Evolutionary conservation across 768 basidiomycete genomes (phyloP).

Genomic region (Phlegmacium glaucopus): DNA sequence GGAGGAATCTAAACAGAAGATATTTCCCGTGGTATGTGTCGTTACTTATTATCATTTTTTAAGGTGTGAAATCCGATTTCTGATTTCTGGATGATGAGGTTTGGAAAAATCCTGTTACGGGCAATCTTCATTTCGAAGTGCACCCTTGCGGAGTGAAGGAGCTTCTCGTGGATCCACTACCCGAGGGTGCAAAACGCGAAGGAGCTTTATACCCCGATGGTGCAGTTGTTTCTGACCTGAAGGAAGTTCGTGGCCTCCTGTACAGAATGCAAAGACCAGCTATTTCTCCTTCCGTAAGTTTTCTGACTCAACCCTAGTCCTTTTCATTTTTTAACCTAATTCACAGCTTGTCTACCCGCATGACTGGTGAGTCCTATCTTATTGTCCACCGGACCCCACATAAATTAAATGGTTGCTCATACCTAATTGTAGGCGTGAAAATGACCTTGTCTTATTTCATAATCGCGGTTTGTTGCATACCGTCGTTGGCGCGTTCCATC

Average conservation of each 20-base stretch:
- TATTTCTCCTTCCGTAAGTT: constrained; percentile 69
- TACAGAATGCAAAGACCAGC: constrained; percentile 89
- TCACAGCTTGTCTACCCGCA: constrained; percentile 79
- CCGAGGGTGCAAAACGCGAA: constrained; percentile 50
- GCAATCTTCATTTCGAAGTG: constrained; percentile 82
- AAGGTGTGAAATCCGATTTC: constrained; percentile 2
- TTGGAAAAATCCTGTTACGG: constrained; percentile 92
- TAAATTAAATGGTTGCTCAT: background rate
- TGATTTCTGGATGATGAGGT: constrained; percentile 36
- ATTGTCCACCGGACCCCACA: background rate
- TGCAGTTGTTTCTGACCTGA: constrained; percentile 68
- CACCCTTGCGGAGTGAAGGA: constrained; percentile 76
- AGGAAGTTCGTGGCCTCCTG: constrained; percentile 65
- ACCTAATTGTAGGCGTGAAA: constrained; percentile 33
- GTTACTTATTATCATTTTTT: constrained; percentile 15
- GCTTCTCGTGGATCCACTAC: constrained; percentile 72
- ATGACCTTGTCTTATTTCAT: constrained; percentile 82
- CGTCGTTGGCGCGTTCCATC: constrained; percentile 73
- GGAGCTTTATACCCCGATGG: constrained; percentile 83
- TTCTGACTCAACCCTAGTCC: background rate
- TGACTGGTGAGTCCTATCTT: constrained; percentile 56
- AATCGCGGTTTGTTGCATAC: constrained; percentile 81
- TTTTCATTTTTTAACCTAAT: background rate
- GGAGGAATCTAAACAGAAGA: constrained; percentile 74
- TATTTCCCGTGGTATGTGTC: constrained; percentile 55